A percentile compares a stretch with the other conserved stretches of the same genome.
Evolutionary conservation across 306 rosid species (phyloP).

Genomic region (Styphnolobium japonicum): DNA sequence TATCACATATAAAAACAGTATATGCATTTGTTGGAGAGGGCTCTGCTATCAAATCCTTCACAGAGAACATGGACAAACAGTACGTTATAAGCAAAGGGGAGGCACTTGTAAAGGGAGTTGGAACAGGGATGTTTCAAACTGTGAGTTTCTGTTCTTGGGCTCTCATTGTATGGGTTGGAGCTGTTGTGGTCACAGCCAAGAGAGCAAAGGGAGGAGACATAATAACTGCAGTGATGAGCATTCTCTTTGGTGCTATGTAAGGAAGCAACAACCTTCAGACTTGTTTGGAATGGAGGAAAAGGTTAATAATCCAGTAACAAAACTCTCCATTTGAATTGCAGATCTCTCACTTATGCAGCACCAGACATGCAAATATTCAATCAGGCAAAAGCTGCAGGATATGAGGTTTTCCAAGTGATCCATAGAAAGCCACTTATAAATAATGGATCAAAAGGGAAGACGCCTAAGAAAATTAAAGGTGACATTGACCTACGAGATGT

Average conservation of each 20-base stretch:
- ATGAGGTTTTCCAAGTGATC: constrained; percentile 78
- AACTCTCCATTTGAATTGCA: constrained; percentile 29
- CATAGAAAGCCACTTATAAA: constrained; percentile 63
- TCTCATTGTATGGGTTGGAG: constrained; percentile 83
- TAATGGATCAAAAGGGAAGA: constrained; percentile 44
- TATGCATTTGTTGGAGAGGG: constrained; percentile 86
- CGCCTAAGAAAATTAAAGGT: constrained; percentile 45
- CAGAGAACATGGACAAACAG: constrained; percentile 56
- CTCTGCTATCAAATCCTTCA: constrained; percentile 53
- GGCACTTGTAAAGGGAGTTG: constrained; percentile 81
- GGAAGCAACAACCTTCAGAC: constrained; percentile 15
- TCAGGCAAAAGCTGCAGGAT: constrained; percentile 88
- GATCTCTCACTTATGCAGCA: constrained; percentile 85
- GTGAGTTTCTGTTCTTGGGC: constrained; percentile 83
- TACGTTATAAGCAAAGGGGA: constrained; percentile 60
- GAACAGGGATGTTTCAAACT: constrained; percentile 83
- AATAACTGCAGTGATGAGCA: constrained; percentile 80
- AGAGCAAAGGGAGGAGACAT: constrained; percentile 72
- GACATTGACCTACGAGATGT: constrained; percentile 52
- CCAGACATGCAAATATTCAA: constrained; percentile 89
- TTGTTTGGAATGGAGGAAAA: background rate
- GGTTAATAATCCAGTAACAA: background rate
- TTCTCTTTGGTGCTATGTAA: constrained; percentile 92
- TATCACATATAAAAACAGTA: constrained; percentile 82
- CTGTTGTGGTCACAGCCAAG: constrained; percentile 60